Evolutionary conservation across 2,329 filamentous ascomycete genomes (phyloP).

Genomic region (Trichoderma koningii): DNA sequence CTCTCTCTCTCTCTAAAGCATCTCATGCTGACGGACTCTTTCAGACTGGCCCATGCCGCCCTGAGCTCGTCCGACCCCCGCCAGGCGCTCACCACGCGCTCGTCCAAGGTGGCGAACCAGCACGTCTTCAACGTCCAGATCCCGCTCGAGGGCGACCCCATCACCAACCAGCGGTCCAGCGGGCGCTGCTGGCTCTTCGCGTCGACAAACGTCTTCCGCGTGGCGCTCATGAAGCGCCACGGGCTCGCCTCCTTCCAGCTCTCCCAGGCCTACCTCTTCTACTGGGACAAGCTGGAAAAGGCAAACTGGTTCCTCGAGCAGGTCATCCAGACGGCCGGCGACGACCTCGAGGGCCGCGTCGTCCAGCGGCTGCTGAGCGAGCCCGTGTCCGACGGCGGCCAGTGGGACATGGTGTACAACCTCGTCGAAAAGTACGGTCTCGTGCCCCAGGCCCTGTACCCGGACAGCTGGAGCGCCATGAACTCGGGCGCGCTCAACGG

Average conservation of each 20-base stretch:
- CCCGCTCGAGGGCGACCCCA: slow-evolving; percentile 76
- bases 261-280: slow-evolving; percentile 86
- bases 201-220: slow-evolving; percentile 84
- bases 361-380: slow-evolving; percentile 68
- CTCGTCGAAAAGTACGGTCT: slow-evolving; percentile 84
- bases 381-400: slow-evolving; percentile 78
- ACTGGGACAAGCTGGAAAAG: slow-evolving; percentile 94
- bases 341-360: slow-evolving; percentile 71
- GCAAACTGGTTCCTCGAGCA: slow-evolving; percentile 87
- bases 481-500: slow-evolving; percentile 70
- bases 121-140: slow-evolving; percentile 85
- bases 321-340: slow-evolving; percentile 70
- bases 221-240: slow-evolving; percentile 85
- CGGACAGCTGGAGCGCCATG: slow-evolving; percentile 77
- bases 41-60: slow-evolving; percentile 72
- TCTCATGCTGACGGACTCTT: neutral
- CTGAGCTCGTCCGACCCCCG: slow-evolving; percentile 68
- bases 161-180: slow-evolving; percentile 80
- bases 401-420: slow-evolving; percentile 92
- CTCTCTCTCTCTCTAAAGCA: neutral
- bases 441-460: slow-evolving; percentile 79
- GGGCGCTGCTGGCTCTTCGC: slow-evolving; percentile 93
- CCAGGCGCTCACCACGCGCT: slow-evolving; percentile 64
- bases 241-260: slow-evolving; percentile 77
- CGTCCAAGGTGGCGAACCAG: slow-evolving; percentile 66